Evolutionary conservation across 2,329 filamentous ascomycete genomes (phyloP).

Genomic region (Sclerotinia sclerotiorum): DNA sequence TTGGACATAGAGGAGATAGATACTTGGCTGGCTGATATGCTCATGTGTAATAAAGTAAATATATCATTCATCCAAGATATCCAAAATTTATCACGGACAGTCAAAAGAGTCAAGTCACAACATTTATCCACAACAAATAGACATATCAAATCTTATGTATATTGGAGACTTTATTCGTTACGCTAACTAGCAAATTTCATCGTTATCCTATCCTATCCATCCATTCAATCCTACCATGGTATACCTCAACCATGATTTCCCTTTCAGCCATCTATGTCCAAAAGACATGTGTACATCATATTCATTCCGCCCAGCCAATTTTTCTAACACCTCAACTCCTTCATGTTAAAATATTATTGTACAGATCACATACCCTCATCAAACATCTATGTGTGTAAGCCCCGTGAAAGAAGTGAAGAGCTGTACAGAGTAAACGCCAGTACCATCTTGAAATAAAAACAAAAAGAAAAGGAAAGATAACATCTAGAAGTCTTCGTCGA

Average conservation of each 20-base stretch:
- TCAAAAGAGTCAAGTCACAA: not conserved
- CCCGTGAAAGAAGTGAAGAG: conserved; percentile 24
- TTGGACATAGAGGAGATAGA: conserved; percentile 1
- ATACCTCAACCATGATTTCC: conserved; percentile 20
- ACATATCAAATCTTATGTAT: not conserved
- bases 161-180: conserved; percentile 21
- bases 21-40: not conserved
- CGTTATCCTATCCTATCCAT: conserved; percentile 24
- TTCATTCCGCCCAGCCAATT: conserved; percentile 24
- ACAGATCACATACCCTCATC: conserved; percentile 28
- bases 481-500: conserved; percentile 93
- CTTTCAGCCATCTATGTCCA: conserved; percentile 24
- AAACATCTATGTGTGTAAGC: conserved; percentile 36
- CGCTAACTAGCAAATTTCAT: conserved; percentile 25
- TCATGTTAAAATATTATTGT: conserved; percentile 10
- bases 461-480: conserved; percentile 22
- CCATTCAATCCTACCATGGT: conserved; percentile 20
- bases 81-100: not conserved
- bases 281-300: conserved; percentile 18
- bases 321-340: conserved; percentile 35
- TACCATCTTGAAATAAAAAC: conserved; percentile 27
- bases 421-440: conserved; percentile 27
- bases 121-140: not conserved
- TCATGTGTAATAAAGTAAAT: not conserved
- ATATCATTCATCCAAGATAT: not conserved